Evolutionary conservation across 1,139 yeast species (phyloP), one percentile per base, ranked within the genome.

Genomic region (Hyphopichia wangnamkhiaoensis): DNA sequence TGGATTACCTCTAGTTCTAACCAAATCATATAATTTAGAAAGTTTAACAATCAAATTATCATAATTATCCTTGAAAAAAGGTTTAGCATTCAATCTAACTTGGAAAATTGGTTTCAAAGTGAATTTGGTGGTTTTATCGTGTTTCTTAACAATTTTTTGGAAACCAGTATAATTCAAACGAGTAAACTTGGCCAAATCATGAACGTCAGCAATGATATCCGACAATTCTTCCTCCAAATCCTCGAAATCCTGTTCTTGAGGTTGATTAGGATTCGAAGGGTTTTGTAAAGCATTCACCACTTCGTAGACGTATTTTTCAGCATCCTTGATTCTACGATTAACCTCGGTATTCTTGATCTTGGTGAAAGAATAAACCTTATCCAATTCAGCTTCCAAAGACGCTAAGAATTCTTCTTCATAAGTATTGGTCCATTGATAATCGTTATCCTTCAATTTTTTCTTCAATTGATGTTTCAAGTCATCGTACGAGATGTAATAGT

Each of bases 201-300:
- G 98, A 35, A 93, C 97, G 65, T 91, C 98, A 23, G 98, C 97
- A 63, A 93, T 91, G 50, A 93, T 84, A 54, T 91, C 97, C 40
- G 91, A 81, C 51, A 93, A 72, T 57, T 90, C 97, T 50, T 87
- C 94, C 65, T 93, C 98, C 52, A 93, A 75, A 43, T 84, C 89
- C 53, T 89, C 94, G 56, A 90, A 93, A 57, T 88, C 95, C 59
- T 86, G 88, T 56, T 90, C 96, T 42, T 74, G 70, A 5, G 78
- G 78, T 29, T 70, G 69, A 18, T 54, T 49, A 6, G 56, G 46
- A 3, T 46, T 49, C 25, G 42, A 45, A n/a, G 58, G 62, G 49
- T 53, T 58, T 37, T 56, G 55, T 25, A 44, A 52, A 39, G 53
- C 74, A 52, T 73, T 71, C n/a, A 85, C 83, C 5, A 84, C 84